Evolutionary conservation across 371 early-diverging fungal species (phyloP).

Genomic region (Apophysomyces sp.): DNA sequence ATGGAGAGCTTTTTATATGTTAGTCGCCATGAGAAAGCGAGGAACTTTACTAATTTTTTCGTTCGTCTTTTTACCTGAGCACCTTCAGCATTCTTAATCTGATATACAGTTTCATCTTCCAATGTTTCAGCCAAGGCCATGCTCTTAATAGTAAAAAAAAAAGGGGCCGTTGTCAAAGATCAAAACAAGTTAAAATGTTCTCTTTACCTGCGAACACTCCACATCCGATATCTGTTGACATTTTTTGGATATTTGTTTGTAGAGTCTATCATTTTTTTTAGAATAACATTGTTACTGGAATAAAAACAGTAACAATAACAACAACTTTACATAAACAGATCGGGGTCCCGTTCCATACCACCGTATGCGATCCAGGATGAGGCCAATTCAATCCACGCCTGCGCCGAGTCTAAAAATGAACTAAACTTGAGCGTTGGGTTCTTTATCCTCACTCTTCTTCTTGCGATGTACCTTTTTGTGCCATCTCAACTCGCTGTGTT

Average conservation of each 20-base stretch:
- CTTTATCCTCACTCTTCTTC: not conserved
- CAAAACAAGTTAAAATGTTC: too few species aligned
- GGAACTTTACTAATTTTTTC: too few species aligned
- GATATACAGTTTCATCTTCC: constrained; percentile 29
- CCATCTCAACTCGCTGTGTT: constrained; percentile 3
- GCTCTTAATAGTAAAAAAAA: constrained; percentile 3
- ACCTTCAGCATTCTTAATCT: constrained; percentile 28
- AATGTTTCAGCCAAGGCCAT: constrained; percentile 28
- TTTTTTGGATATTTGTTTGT: constrained; percentile 33
- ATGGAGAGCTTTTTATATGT: constrained; percentile 21
- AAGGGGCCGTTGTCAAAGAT: not conserved
- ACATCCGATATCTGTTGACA: constrained; percentile 28
- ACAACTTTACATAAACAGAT: constrained; percentile 33
- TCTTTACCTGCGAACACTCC: constrained; percentile 33
- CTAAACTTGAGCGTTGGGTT: not conserved
- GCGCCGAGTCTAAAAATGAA: constrained; percentile 7
- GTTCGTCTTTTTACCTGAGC: constrained; percentile 23
- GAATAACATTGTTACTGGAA: not conserved
- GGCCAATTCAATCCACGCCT: constrained; percentile 26
- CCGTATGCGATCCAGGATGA: constrained; percentile 39
- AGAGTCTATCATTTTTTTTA: constrained; percentile 8
- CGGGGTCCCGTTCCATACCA: constrained; percentile 35
- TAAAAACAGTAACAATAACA: not conserved
- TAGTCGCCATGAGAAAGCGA: not conserved
- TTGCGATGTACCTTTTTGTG: not conserved